Base-by-base conservation (phyloP, 257 asterid genomes). In the Leptodermis oblonga region DNA sequence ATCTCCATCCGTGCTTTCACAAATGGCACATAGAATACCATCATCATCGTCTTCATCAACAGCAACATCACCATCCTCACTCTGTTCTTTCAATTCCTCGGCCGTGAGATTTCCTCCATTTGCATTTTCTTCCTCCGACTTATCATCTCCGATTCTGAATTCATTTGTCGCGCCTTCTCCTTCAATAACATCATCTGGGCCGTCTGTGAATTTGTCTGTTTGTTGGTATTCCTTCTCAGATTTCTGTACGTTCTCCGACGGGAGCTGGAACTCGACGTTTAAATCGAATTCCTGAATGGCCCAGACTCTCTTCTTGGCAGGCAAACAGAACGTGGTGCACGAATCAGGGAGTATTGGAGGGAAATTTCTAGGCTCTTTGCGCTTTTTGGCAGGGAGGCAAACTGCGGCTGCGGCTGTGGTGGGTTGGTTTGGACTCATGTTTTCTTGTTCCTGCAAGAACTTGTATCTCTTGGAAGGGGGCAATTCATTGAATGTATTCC, bases 1-100 rank as follows among this genome's bases (percentile, higher is more conserved):
- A 53, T 92, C 96, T 11, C 94, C 98, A 15, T 92, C 97, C 0
- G 95, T 88, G 86, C 96, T 90, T 0, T 77, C 80, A 52, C 98
- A 92, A 2, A 92, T 70, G 37, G 84, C 86, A 36, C 98, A 92
- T 5, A 83, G 67, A 49, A 92, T 84, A 10, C 96, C 98, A 43
- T 92, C 98, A 0, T 34, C 73, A 0, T 39, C 73, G 0, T 39
- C 70, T 0, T 3, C 75, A 0, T 13, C 51, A 10, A n/a, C n/a
- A n/a, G n/a, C n/a, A n/a, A 22, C 68, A 14, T 54, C 74, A 4
- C 46, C 60, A n/a, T 72, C 72, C 12, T 65, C 31, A 36, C 42
- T 56, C 53, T 56, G 71, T 9, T 6, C 49, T 10, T 46, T 28
- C 41, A 66, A 13, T 15, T 20, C 22, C 39, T 61, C 65, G 3